These are phyloP conservation scores for Trichosporon sp. DNA, from an alignment of 1,284 basidiomycete species.

Conservation along the genomic window DNA sequence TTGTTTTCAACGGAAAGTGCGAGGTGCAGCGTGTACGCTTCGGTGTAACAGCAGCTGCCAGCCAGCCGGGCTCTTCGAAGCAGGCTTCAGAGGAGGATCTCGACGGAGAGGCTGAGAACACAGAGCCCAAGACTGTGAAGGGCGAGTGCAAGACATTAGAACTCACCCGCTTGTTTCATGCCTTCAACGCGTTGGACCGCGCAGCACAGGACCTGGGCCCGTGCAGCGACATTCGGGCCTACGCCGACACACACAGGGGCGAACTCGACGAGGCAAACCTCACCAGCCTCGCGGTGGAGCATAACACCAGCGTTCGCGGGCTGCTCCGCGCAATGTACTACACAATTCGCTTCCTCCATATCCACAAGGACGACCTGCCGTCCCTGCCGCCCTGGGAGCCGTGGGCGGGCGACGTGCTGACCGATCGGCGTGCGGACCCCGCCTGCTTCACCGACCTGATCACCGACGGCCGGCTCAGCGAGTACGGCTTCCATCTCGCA, in stretches of 20 bases:
- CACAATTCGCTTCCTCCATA: not conserved
- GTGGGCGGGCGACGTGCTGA: not conserved
- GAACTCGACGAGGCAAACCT: not conserved
- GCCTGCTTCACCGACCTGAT: not conserved
- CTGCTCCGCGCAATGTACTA: not conserved
- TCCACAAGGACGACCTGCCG: not conserved
- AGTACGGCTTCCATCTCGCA: not conserved
- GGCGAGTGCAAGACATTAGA: too few relatives aligned
- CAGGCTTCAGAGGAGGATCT: too few relatives aligned
- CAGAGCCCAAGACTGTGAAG: too few relatives aligned
- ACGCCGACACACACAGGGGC: not conserved
- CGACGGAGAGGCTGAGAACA: too few relatives aligned
- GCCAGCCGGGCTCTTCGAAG: too few relatives aligned
- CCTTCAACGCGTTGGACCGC: not conserved
- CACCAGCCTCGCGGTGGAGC: too few relatives aligned
- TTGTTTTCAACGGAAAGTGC: not conserved
- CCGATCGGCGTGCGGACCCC: not conserved
- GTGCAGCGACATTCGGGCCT: not conserved
- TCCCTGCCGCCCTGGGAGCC: not conserved
- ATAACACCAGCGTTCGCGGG: not conserved
- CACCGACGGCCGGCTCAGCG: not conserved
- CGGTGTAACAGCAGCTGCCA: too few relatives aligned
- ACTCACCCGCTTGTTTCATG: not conserved
- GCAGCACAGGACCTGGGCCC: not conserved
- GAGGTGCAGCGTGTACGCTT: not conserved